These are phyloP conservation scores for Capsicum baccatum DNA, from an alignment of 257 asterid species.

Conservation along the genomic window DNA sequence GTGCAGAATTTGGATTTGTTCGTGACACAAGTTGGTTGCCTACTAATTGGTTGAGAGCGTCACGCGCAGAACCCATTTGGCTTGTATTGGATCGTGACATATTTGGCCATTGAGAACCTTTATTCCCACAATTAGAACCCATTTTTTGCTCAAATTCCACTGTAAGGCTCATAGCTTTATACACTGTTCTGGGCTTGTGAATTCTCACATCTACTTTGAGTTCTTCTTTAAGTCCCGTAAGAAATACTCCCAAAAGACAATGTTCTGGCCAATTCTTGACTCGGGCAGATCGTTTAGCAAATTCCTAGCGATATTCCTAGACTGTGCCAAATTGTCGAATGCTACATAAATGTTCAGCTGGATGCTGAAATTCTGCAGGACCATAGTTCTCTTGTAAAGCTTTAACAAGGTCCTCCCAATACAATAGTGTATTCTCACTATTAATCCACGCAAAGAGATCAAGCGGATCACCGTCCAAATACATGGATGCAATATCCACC, in stretches of 20 bases:
- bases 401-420: slow-evolving; percentile 9
- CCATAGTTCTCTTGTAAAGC: slow-evolving; percentile 19
- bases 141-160: not conserved
- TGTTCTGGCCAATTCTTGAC: not conserved
- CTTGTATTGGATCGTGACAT: not conserved
- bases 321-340: not conserved
- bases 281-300: not conserved
- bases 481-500: slow-evolving; percentile 13
- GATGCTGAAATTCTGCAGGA: not conserved
- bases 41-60: not conserved
- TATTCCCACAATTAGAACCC: not conserved
- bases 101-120: not conserved
- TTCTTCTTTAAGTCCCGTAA: not conserved
- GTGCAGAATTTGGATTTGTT: not conserved
- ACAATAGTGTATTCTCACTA: not conserved
- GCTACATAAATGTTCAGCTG: not conserved
- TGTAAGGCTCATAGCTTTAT: not conserved
- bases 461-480: slow-evolving; percentile 23
- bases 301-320: not conserved
- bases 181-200: not conserved
- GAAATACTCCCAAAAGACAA: not conserved
- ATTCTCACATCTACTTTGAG: not conserved
- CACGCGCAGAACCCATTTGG: not conserved
- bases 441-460: not conserved
- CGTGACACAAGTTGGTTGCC: not conserved